phyloP scores from a whole-genome alignment of 495 filamentous ascomycete genomes.

The Penicillium longicatenatum region DNA sequence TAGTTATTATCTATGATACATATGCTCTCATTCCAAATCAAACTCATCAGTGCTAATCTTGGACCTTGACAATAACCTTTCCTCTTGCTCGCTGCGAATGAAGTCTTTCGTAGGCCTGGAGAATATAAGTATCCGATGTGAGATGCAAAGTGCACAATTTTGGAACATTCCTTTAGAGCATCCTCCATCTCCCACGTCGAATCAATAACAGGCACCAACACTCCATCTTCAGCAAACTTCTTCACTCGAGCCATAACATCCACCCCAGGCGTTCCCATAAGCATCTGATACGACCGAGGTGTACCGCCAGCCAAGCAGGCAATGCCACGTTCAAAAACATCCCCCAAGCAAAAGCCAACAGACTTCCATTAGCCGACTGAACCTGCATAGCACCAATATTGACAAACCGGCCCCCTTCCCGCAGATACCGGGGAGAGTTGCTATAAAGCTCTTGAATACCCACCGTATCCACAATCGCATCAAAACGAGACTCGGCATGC shows the following conservation, averaged over 20 bases:
- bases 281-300: neutral
- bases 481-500: slow-evolving; percentile 2
- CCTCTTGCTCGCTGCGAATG: neutral
- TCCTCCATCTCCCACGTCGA: slow-evolving; percentile 6
- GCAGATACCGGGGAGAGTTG: neutral
- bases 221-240: neutral
- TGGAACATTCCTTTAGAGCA: neutral
- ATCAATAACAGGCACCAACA: neutral
- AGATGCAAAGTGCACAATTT: neutral
- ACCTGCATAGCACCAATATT: slow-evolving; percentile 6
- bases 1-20: neutral
- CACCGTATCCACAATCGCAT: slow-evolving; percentile 3
- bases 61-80: neutral
- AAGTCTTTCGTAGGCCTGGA: neutral
- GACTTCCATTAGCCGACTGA: neutral
- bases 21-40: neutral
- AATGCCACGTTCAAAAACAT: neutral
- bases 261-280: neutral
- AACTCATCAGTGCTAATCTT: neutral
- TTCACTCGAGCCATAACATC: neutral
- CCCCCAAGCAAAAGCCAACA: neutral
- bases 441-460: slow-evolving; percentile 2
- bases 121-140: neutral
- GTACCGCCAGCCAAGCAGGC: neutral
- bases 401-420: neutral